Evolutionary conservation across 768 basidiomycete genomes (phyloP).

Genomic region (Hericium alpestre): DNA sequence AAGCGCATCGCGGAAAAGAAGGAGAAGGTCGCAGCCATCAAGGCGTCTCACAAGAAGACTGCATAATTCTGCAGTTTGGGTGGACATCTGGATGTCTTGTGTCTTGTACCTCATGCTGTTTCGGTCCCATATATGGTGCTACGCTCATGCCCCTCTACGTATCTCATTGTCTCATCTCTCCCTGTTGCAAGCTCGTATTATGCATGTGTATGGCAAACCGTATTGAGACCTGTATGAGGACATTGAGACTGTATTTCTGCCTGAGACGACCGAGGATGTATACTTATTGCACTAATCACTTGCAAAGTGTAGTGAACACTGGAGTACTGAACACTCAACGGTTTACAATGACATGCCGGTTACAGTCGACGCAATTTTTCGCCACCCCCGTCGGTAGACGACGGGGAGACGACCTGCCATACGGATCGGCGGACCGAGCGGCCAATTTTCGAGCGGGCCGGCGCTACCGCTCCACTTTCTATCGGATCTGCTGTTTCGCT

Average conservation of each 20-base stretch:
- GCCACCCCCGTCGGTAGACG: no score
- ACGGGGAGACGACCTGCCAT: no score
- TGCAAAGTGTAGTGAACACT: not conserved
- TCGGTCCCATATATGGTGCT: conserved; percentile 5
- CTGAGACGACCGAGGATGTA: no score
- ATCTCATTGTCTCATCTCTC: conserved; percentile 3
- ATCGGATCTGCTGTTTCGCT: not conserved
- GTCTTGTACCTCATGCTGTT: conserved; percentile 4
- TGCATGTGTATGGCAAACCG: conserved; percentile 6
- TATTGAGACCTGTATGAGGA: not conserved
- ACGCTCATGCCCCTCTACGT: conserved; percentile 8
- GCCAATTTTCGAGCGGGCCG: not conserved
- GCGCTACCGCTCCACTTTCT: not conserved
- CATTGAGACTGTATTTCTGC: not conserved
- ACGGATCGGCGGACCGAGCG: no score
- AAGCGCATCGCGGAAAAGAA: conserved; percentile 93
- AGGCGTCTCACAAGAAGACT: conserved; percentile 66
- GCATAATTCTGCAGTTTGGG: conserved; percentile 3
- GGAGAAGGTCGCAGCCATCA: conserved; percentile 79
- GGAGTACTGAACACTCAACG: no score
- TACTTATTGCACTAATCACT: not conserved
- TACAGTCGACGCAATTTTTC: no score
- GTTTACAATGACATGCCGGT: no score
- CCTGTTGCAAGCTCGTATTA: conserved; percentile 1
- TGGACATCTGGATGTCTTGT: not conserved